Conservation (phyloP, 371 early-diverging fungal genomes). For the Lichtheimia ramosa region DNA sequence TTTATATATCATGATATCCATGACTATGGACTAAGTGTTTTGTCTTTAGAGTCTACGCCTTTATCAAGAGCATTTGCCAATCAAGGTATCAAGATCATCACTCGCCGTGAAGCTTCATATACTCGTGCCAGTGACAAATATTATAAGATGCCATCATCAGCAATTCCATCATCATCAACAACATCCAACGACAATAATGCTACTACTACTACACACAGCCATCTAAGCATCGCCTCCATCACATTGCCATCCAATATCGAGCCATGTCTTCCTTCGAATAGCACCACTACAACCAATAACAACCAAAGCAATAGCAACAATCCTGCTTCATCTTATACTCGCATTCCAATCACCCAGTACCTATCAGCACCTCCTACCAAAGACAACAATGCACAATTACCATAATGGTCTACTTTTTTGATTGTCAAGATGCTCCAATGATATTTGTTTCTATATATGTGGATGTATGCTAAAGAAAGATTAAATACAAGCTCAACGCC, state of each 20-base stretch:
- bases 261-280: not conserved
- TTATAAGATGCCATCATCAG: slow-evolving; percentile 4
- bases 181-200: not conserved
- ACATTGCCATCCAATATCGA: slow-evolving; percentile 3
- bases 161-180: not conserved
- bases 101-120: slow-evolving; percentile 48
- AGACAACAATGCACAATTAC: not conserved
- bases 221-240: slow-evolving; percentile 10
- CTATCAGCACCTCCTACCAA: not conserved
- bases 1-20: not conserved
- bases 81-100: slow-evolving; percentile 68
- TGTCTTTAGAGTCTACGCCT: slow-evolving; percentile 48
- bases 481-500: not conserved
- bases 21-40: not conserved
- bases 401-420: too few species aligned
- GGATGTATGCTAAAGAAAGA: too few species aligned
- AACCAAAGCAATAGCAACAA: too few species aligned
- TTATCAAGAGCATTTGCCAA: slow-evolving; percentile 67
- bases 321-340: not conserved
- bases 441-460: too few species aligned
- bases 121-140: slow-evolving; percentile 14
- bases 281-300: not conserved
- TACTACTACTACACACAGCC: not conserved
- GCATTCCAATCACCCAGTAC: not conserved
- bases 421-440: too few species aligned